Evolutionary conservation across 2,329 filamentous ascomycete genomes (phyloP), one percentile per base, ranked within the genome.

Genomic region (Tolypocladium inflatum): DNA sequence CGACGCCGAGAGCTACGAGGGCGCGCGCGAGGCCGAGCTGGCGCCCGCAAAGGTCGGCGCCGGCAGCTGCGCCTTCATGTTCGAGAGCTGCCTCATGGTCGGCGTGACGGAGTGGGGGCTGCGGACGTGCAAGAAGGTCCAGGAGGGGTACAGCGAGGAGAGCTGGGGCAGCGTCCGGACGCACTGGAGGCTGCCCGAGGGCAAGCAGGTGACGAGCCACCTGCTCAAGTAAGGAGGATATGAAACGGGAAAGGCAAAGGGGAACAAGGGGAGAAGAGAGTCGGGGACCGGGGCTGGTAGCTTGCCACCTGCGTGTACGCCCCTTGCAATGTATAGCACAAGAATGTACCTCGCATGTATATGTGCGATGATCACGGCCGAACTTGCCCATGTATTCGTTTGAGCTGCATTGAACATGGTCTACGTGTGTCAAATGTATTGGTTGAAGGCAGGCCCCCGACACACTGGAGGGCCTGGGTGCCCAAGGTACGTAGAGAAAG

Each of bases 131-230:
- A 70, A 73, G 61, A 82, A 81, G 70, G 76, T 82, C 17, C 81
- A 84, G 76, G 59, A 63, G 41, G 60, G 61, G 3, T 63, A 63
- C n/a, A 58, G 85, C 68, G 83, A 86, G 58, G 88, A 95, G 76
- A 92, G 88, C 69, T 96, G 91, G 91, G 85, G 79, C 37, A 80
- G 80, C 0, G 74, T 89, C 57, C 82, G 83, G 71, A 79, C 85
- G 50, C 82, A 88, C 67, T 89, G 86, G 78, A 73, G 74, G 66
- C 66, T 66, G 65, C 76, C 78, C 0, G 71, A 73, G 41, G 74
- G 70, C 1, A 58, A 64, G 38, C 60, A 68, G 59, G 66, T 71
- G 42, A 57, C 42, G 37, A 67, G 65, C 55, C 63, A 68, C 57
- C 56, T 66, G 23, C 55, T 59, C 26, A 41, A 57, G 19, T 57